A percentile compares a stretch with the other conserved stretches of the same genome.
Evolutionary conservation across 257 asterid species (phyloP).

Genomic region (Cruciata laevipes): DNA sequence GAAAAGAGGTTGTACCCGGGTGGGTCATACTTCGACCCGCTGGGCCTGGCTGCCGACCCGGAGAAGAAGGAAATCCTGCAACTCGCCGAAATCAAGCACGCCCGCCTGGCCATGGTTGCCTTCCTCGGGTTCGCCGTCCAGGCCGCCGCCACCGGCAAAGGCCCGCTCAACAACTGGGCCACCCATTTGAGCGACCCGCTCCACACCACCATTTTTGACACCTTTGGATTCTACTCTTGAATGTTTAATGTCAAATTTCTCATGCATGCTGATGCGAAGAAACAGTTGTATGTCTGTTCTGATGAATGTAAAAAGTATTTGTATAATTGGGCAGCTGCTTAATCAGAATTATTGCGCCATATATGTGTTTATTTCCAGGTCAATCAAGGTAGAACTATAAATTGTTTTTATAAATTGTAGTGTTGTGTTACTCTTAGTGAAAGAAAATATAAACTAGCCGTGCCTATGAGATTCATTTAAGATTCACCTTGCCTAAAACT

Average conservation of each 20-base stretch:
- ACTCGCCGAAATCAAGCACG: constrained; percentile 96
- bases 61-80: constrained; percentile 80
- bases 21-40: constrained; percentile 81
- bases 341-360: constrained; percentile 16
- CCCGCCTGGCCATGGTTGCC: constrained; percentile 95
- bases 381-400: no score
- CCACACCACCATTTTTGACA: constrained; percentile 94
- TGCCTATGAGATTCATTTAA: no score
- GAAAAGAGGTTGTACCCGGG: constrained; percentile 94
- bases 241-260: not conserved
- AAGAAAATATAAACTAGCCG: no score
- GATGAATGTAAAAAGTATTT: constrained; percentile 21
- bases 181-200: constrained; percentile 99
- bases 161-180: constrained; percentile 95
- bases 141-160: constrained; percentile 95
- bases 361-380: not conserved
- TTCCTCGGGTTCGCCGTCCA: constrained; percentile 91
- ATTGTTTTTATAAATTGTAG: no score
- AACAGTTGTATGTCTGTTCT: constrained; percentile 7
- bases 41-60: constrained; percentile 92
- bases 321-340: constrained; percentile 21
- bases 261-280: not conserved
- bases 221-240: constrained; percentile 67
- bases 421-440: no score
- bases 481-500: no score